phyloP scores from a whole-genome alignment of 768 basidiomycete species.

The Rubroboletus satanas region DNA sequence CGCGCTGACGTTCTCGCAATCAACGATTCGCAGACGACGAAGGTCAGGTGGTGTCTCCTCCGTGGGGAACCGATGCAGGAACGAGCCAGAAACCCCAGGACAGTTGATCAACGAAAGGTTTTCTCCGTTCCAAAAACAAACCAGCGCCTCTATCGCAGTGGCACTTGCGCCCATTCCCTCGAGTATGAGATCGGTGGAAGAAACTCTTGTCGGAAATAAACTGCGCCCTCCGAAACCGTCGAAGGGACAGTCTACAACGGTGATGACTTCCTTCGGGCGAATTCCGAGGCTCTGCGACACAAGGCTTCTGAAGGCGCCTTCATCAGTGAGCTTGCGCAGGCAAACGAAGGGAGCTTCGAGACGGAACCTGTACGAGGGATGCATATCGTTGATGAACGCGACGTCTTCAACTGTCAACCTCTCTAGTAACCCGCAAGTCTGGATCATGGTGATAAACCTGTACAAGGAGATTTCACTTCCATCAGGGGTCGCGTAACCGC shows the following conservation, averaged over 20 bases:
- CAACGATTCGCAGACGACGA: slow-evolving; percentile 2
- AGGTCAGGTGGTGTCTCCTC: slow-evolving; percentile 1
- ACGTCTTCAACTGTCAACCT: slow-evolving; percentile 4
- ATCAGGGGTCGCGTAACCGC: neutral
- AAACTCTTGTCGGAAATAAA: neutral
- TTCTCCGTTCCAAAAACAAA: slow-evolving; percentile 10
- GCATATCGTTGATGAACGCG: slow-evolving; percentile 4
- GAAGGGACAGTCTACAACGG: slow-evolving; percentile 1
- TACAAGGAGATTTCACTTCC: slow-evolving; percentile 1
- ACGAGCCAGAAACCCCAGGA: neutral
- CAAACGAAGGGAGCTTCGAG: slow-evolving; percentile 1
- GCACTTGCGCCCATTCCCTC: neutral
- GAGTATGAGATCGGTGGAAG: slow-evolving; percentile 1
- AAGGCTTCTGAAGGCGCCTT: neutral
- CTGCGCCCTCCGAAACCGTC: neutral
- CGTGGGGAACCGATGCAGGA: slow-evolving; percentile 1
- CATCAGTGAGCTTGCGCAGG: neutral
- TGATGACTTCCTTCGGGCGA: slow-evolving; percentile 2
- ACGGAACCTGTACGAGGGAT: neutral
- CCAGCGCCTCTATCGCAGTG: neutral
- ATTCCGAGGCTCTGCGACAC: slow-evolving; percentile 1
- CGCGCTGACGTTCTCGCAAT: slow-evolving; percentile 1
- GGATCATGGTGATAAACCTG: neutral
- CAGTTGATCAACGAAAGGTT: slow-evolving; percentile 4
- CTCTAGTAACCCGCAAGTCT: neutral